These are phyloP conservation scores for Phytopythium sindhum DNA, from an alignment of 352 stramenopile species.

Conservation along the genomic window DNA sequence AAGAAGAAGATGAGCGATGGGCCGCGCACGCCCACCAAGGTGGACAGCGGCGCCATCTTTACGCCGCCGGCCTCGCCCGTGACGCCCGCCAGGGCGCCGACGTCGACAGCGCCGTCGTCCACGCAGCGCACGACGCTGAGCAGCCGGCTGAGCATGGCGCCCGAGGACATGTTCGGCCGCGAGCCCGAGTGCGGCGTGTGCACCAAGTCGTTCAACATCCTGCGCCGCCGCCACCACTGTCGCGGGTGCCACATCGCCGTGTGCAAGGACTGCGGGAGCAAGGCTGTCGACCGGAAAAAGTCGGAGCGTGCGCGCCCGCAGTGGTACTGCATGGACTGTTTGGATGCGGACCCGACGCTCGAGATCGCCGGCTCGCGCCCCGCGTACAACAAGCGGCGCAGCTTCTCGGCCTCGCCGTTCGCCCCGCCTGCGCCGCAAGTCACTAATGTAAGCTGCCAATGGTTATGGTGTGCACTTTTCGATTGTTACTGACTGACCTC, in stretches of 20 bases:
- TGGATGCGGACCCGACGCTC: slow-evolving; percentile 65
- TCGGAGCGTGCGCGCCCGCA: slow-evolving; percentile 53
- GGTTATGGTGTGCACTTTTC: background rate
- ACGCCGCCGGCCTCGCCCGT: slow-evolving; percentile 9
- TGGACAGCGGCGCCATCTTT: slow-evolving; percentile 12
- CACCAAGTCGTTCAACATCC: slow-evolving; percentile 74
- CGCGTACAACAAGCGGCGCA: slow-evolving; percentile 52
- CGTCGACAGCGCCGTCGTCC: slow-evolving; percentile 8
- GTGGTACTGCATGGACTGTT: slow-evolving; percentile 74
- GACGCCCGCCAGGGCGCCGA: slow-evolving; percentile 10
- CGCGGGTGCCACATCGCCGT: slow-evolving; percentile 79
- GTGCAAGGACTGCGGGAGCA: slow-evolving; percentile 81
- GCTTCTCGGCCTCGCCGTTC: slow-evolving; percentile 49
- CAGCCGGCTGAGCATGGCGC: slow-evolving; percentile 35
- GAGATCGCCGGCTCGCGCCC: slow-evolving; percentile 52
- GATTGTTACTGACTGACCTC: background rate
- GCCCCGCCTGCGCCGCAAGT: slow-evolving; percentile 33
- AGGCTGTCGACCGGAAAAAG: slow-evolving; percentile 67
- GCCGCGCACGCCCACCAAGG: slow-evolving; percentile 19
- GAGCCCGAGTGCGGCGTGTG: slow-evolving; percentile 76
- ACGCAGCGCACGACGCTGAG: slow-evolving; percentile 25
- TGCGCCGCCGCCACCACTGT: slow-evolving; percentile 82
- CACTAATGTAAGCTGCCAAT: slow-evolving; percentile 37
- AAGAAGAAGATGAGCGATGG: slow-evolving; percentile 4
- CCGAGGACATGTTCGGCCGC: slow-evolving; percentile 56